phyloP scores from a whole-genome alignment of 371 early-diverging fungal genomes.

The Dinochytrium kinnereticum region DNA sequence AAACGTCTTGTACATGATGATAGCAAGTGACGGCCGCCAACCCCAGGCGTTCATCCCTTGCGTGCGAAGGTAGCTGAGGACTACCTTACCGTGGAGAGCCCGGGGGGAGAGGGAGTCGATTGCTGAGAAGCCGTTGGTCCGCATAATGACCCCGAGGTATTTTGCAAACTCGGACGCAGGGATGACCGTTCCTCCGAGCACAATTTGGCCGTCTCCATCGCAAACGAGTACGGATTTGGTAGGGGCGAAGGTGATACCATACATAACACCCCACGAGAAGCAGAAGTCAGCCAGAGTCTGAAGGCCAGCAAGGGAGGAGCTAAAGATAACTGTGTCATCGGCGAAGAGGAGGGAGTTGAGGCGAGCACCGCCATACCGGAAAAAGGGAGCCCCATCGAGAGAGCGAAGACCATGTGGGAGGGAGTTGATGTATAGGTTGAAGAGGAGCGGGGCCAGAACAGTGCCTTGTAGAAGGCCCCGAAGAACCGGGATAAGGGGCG shows the following conservation, averaged over 20 bases:
- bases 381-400: neutral
- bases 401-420: neutral
- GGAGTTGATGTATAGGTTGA: constrained; percentile 25
- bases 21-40: neutral
- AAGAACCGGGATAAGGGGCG: neutral
- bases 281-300: neutral
- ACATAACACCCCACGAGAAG: neutral
- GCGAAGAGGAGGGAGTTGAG: constrained; percentile 26
- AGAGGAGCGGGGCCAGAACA: constrained; percentile 24
- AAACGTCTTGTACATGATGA: constrained; percentile 11
- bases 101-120: neutral
- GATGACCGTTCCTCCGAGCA: neutral
- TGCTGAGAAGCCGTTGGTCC: constrained; percentile 7
- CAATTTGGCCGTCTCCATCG: neutral
- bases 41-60: constrained; percentile 21
- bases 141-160: constrained; percentile 11
- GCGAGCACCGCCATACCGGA: neutral
- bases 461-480: constrained; percentile 25
- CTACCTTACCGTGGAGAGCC: neutral
- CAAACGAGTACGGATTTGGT: neutral
- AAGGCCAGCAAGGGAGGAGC: neutral
- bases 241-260: constrained; percentile 4
- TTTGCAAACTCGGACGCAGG: neutral
- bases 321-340: constrained; percentile 23
- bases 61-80: neutral